Conservation (phyloP, 805 yeast genomes). For the Zygosaccharomyces bailii region DNA sequence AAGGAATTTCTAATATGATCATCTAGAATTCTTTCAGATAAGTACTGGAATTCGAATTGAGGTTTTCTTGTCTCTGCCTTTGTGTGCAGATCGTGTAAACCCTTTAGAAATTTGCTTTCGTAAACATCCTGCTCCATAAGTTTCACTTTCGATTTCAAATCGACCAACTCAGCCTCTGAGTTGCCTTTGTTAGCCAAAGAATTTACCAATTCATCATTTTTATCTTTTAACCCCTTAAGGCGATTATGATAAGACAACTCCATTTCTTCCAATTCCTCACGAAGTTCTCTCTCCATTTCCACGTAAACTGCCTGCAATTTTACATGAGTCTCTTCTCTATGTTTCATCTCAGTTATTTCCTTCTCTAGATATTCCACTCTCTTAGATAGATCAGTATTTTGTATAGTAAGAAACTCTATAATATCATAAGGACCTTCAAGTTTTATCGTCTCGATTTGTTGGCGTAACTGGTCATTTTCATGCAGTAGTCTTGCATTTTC, state of each 20-base stretch:
- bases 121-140: slow-evolving; percentile 6
- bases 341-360: slow-evolving; percentile 41
- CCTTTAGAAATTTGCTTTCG: slow-evolving; percentile 10
- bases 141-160: slow-evolving; percentile 3
- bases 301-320: slow-evolving; percentile 45
- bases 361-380: slow-evolving; percentile 36
- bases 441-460: neutral
- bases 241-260: slow-evolving; percentile 11
- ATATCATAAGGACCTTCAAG: slow-evolving; percentile 32
- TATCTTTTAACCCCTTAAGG: neutral
- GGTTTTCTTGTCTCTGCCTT: neutral
- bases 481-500: slow-evolving; percentile 14
- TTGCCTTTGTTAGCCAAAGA: neutral
- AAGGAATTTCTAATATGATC: slow-evolving; percentile 1
- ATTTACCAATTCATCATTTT: neutral
- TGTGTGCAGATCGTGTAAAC: neutral
- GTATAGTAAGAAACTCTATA: slow-evolving; percentile 36
- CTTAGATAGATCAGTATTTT: slow-evolving; percentile 37
- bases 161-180: neutral
- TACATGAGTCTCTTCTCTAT: slow-evolving; percentile 8
- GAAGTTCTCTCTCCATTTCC: slow-evolving; percentile 46
- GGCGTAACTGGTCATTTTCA: slow-evolving; percentile 7
- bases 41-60: slow-evolving; percentile 6
- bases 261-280: slow-evolving; percentile 36
- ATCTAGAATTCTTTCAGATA: slow-evolving; percentile 4